Evolutionary conservation across 257 asterid species (phyloP), one percentile per base, ranked within the genome.

Genomic region (Penstemon eatonii): DNA sequence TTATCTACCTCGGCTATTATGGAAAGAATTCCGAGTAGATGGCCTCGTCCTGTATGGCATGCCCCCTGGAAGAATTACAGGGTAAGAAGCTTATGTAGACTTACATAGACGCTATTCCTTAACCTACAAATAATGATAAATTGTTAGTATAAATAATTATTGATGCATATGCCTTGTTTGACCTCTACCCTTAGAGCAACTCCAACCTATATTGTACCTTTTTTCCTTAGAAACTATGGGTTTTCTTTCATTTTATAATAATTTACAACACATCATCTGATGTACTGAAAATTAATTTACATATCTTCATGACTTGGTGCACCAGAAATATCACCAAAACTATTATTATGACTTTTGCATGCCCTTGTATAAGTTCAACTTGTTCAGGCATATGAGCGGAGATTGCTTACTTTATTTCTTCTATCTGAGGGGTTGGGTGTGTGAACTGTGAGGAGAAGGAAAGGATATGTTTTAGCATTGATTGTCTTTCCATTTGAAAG

Each of bases 61-160:
- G 75, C 96, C 37, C 97, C 97, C 8, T 94, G 99, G 99, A 94
- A 89, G 84, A 94, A 91, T 82, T 94, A 89, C 79, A 85, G 99
- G 86, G 99, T 94, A 76, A 78, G 80, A 73, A 60, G 36, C 56
- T 56, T 70, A 61, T 50, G 58, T 41, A 49, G 36, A n/a, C 60
- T 60, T 71, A 7, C 52, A 41, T 9, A 36, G 7, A 54, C 55
- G 63, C 40, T 54, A 15, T 54, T 54, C 38, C 13, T n/a, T 7
- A 52, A 13, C 2, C 8, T n/a, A 11, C 7, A 13, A 47, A 49
- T 46, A 10, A 49, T 9, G 33, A 25, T 25, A 25, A 25, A 9
- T 49, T 49, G 15, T 49, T 13, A 10, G 19, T 38, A 18, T 46
- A 40, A 11, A 72, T 50, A 42, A 53, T 50, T 36, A 8, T 42